A percentile compares a stretch with the other conserved stretches of the same genome.
These are phyloP conservation scores for Trypethelium eluteriae DNA, from an alignment of 495 filamentous ascomycete species.

Conservation along the genomic window DNA sequence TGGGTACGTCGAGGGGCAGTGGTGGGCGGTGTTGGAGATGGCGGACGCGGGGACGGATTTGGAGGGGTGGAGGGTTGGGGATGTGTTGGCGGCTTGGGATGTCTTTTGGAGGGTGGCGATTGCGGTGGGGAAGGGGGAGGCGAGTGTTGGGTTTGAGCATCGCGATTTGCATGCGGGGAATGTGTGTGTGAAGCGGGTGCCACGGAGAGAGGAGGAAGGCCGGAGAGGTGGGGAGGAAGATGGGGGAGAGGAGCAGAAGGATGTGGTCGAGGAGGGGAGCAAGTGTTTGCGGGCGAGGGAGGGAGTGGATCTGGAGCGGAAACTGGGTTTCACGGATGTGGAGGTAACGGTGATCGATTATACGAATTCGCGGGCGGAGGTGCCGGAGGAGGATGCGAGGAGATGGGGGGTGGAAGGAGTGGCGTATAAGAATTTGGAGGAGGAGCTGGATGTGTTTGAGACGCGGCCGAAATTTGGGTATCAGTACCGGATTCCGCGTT, in stretches of 20 bases:
- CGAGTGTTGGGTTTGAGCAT: conserved; percentile 71
- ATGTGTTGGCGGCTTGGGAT: conserved; percentile 54
- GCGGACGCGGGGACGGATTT: conserved; percentile 76
- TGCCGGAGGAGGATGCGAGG: not conserved
- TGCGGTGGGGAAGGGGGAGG: conserved; percentile 69
- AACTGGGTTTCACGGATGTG: conserved; percentile 60
- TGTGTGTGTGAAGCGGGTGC: conserved; percentile 53
- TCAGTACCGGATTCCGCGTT: conserved; percentile 40
- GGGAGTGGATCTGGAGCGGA: conserved; percentile 29
- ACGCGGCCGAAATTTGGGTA: conserved; percentile 35
- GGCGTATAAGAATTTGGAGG: conserved; percentile 34
- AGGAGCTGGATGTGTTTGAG: conserved; percentile 31
- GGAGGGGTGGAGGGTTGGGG: conserved; percentile 48
- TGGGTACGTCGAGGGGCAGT: conserved; percentile 51
- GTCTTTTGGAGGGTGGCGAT: conserved; percentile 76
- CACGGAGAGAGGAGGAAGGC: not conserved
- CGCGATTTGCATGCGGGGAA: conserved; percentile 86
- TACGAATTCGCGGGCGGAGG: conserved; percentile 36
- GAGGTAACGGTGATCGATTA: conserved; percentile 86
- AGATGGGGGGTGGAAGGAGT: conserved; percentile 14
- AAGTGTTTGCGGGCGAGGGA: not conserved
- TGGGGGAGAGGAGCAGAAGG: not conserved
- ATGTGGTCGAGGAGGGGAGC: not conserved
- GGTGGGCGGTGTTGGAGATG: conserved; percentile 79
- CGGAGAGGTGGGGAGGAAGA: not conserved